Base-by-base conservation (phyloP, 192 early-diverging fungal genomes). In the Backusella circina region DNA sequence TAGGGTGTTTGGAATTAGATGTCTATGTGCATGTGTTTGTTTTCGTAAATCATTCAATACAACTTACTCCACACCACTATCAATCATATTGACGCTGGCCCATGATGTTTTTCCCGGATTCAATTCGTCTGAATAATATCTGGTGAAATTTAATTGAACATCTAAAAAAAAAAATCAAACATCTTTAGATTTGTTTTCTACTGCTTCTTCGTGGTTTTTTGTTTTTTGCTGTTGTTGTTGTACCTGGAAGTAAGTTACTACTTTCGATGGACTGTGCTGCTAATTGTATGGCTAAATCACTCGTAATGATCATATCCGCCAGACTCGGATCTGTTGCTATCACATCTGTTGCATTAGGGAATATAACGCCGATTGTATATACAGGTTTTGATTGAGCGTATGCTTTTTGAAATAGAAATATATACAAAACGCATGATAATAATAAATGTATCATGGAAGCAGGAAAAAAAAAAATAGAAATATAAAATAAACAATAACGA, bases 281-380 rank as follows among this genome's bases (percentile, higher is more conserved):
- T 30, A 78, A 21, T 28, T 72, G 9, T 30, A 78, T 69, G 16
- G 65, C 72, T 4, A 69, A 28, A 6, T 78, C 77, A 13, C 72
- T 78, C 2, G 77, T 67, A 30, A 78, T 51, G 18, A 78, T 78
- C 77, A 78, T 74, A 35, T 78, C 68, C 18, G 41, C 33, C 18
- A 78, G 77, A 10, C 30, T 32, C 10, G 71, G 32, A 35, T 78
- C 72, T 37, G 13, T 35, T 13, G n/a, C 1, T 10, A 38, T 28
- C 18, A 78, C 44, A 16, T 36, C 15, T 6, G n/a, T 18, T 12
- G 66, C 12, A 44, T 78, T 35, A 21, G 77, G 70, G 9, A 73
- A 67, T 26, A 78, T n/a, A 2, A 78, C 23, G 10, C 70, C 70
- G 37, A 78, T 67, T 23, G 30, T 73, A 39, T 78, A 78, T 15